Base-by-base conservation (phyloP, 805 yeast species). In the Hanseniaspora jakobsenii region DNA sequence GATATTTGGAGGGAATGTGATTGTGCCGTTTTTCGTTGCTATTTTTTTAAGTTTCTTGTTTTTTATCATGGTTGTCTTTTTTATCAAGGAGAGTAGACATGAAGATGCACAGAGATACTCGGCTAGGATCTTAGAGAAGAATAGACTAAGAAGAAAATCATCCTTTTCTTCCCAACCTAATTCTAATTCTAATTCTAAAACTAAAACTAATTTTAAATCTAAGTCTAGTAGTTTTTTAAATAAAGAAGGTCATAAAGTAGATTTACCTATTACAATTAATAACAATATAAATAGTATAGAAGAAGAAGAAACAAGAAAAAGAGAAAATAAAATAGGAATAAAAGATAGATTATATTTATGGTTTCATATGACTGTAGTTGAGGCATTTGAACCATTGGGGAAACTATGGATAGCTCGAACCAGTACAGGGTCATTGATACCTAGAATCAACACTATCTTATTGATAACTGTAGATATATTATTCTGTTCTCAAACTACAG, bases 1-100 rank as follows among this genome's bases (percentile, higher is more conserved):
- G 23, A 5, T 45, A 0, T 44, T 61, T 50, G 51, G 59, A 47
- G 40, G 51, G 9, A 58, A 63, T 2, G 54, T 58, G 30, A 46
- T 58, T 12, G 28, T 51, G 1, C 59, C 73, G 0, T 44, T 70
- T 9, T 60, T 56, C 32, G 32, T 56, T 2, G 59, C 65, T 9
- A 32, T 57, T 3, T 27, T 47, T 0, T 36, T 62, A 14, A 55
- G 64, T 4, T 54, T 64, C 6, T 4, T 70, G 2, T 56, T 65
- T 3, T 41, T 70, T 0, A 6, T 71, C 1, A 18, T 66, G 2
- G 53, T 67, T 4, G 9, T 64, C 0, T 52, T 69, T 6, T 54
- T 72, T 2, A 55, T 81, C 13, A 76, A 77, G 2, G 93, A 81
- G 55, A 76, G 86, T 6, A 66, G 89, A 50, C 73, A 81, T 13